A percentile compares a stretch with the other conserved stretches of the same genome.
Evolutionary conservation across 441 rosid species (phyloP).

Genomic region (Omphalea diandra): DNA sequence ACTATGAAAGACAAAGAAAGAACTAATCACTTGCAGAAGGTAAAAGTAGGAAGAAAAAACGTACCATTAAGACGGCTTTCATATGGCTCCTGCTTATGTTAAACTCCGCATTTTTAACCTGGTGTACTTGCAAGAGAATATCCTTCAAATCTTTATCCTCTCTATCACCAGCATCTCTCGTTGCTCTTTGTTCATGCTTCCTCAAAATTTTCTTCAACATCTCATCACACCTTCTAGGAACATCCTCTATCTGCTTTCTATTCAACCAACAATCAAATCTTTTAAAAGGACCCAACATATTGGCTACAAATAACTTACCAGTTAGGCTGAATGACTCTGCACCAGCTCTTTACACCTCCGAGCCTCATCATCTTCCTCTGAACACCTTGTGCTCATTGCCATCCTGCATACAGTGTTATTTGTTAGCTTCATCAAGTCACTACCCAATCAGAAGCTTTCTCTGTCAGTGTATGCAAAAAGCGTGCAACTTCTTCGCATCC

Average conservation of each 20-base stretch:
- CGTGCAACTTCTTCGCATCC: slow-evolving; percentile 18
- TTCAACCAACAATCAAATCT: slow-evolving; percentile 27
- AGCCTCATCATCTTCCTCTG: slow-evolving; percentile 41
- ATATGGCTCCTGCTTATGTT: slow-evolving; percentile 35
- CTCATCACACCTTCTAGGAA: slow-evolving; percentile 31
- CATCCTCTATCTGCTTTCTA: slow-evolving; percentile 30
- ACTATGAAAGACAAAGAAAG: too few relatives aligned
- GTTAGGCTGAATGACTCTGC: slow-evolving; percentile 19
- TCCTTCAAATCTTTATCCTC: slow-evolving; percentile 41
- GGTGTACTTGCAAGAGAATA: slow-evolving; percentile 31
- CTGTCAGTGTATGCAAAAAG: slow-evolving; percentile 9
- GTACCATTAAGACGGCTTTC: slow-evolving; percentile 41
- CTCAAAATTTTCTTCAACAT: slow-evolving; percentile 40
- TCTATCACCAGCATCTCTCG: slow-evolving; percentile 4
- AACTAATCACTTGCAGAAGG: too few relatives aligned
- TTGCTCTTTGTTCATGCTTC: slow-evolving; percentile 43
- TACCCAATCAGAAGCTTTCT: too few relatives aligned
- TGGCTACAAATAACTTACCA: slow-evolving; percentile 24
- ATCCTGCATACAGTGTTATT: slow-evolving; percentile 21
- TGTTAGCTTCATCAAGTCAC: slow-evolving; percentile 13
- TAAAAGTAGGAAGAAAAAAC: too few relatives aligned
- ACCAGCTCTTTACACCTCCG: slow-evolving; percentile 31
- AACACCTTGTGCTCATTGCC: slow-evolving; percentile 37
- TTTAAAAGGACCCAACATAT: slow-evolving; percentile 32
- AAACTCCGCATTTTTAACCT: slow-evolving; percentile 30